Conservation (phyloP, 2,329 filamentous ascomycete genomes). For the Zalaria sp. region DNA sequence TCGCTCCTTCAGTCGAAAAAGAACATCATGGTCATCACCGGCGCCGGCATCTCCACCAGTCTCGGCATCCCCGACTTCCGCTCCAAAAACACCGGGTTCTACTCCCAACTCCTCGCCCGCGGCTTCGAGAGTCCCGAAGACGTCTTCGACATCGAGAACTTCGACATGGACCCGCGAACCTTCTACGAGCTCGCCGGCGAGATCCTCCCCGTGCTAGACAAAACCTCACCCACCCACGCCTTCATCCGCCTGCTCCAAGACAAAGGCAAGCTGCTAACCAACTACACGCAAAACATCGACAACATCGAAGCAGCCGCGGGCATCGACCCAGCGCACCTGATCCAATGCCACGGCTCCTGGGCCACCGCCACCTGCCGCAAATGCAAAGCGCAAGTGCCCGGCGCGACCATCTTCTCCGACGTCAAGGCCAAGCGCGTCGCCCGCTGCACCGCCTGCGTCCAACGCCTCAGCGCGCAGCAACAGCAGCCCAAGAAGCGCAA, state of each 20-base stretch:
- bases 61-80: slow-evolving; percentile 95
- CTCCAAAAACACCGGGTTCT: slow-evolving; percentile 83
- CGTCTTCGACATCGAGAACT: slow-evolving; percentile 83
- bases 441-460: slow-evolving; percentile 57
- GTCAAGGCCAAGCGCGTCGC: slow-evolving; percentile 66
- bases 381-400: slow-evolving; percentile 60
- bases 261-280: slow-evolving; percentile 79
- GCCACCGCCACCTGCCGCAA: slow-evolving; percentile 80
- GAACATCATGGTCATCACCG: slow-evolving; percentile 88
- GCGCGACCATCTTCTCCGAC: slow-evolving; percentile 65
- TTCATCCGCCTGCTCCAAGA: slow-evolving; percentile 86
- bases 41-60: slow-evolving; percentile 91
- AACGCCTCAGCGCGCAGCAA: slow-evolving; percentile 32
- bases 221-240: slow-evolving; percentile 77
- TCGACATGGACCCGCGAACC: slow-evolving; percentile 69
- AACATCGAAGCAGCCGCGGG: slow-evolving; percentile 82
- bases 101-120: slow-evolving; percentile 67
- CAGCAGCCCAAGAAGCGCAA: slow-evolving; percentile 19
- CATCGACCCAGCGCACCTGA: slow-evolving; percentile 63
- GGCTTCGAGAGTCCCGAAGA: slow-evolving; percentile 78
- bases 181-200: slow-evolving; percentile 90
- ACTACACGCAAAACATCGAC: slow-evolving; percentile 98
- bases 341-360: slow-evolving; percentile 95
- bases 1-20: slow-evolving; percentile 55
- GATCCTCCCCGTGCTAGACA: slow-evolving; percentile 64